Conservation (phyloP, 306 rosid species). For the Sechiopsis laciniata region DNA sequence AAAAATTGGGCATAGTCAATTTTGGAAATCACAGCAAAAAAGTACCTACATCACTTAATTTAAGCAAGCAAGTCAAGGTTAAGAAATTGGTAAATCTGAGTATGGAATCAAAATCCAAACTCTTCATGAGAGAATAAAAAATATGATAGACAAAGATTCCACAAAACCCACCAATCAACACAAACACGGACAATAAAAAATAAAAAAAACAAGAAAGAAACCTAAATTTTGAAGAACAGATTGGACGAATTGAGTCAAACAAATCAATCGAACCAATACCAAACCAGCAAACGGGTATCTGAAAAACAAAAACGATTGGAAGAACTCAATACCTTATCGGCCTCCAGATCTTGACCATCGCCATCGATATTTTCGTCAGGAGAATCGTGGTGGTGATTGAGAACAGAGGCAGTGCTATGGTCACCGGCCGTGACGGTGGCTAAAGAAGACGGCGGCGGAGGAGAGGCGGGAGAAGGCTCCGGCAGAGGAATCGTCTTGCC, state of each 20-base stretch:
- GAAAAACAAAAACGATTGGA: background rate
- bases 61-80: background rate
- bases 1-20: background rate
- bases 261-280: constrained; percentile 17
- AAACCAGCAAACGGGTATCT: constrained; percentile 21
- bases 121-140: background rate
- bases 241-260: constrained; percentile 25
- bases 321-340: constrained; percentile 27
- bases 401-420: background rate
- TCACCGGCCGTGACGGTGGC: background rate
- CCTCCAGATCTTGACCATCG: constrained; percentile 33
- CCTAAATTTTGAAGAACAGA: background rate
- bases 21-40: constrained; percentile 13
- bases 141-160: background rate
- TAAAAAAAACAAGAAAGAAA: background rate
- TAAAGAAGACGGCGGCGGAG: constrained; percentile 10
- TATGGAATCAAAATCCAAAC: background rate
- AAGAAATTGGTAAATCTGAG: background rate
- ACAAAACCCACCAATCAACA: background rate
- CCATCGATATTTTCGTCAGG: constrained; percentile 22
- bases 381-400: constrained; percentile 31
- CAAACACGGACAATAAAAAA: background rate
- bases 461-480: constrained; percentile 27
- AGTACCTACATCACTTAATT: background rate
- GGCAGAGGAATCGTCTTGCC: constrained; percentile 51